Conservation (phyloP, 2,329 filamentous ascomycete species). For the Colletotrichum melonis region DNA sequence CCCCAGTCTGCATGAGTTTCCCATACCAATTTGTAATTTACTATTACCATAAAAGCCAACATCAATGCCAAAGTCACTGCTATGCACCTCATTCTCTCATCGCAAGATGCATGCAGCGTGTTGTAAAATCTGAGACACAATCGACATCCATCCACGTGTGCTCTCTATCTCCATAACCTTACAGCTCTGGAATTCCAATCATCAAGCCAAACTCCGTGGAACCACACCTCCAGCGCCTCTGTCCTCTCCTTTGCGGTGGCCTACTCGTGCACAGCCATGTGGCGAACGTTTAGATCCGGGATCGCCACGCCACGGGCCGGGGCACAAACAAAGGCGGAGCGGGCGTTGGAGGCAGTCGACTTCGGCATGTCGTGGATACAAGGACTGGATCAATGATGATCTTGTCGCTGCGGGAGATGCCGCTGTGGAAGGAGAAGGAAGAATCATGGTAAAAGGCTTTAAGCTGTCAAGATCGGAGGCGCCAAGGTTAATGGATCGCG, state of each 20-base stretch:
- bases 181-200: background rate
- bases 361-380: background rate
- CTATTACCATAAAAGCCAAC: background rate
- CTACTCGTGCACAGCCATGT: background rate
- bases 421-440: background rate
- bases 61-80: background rate
- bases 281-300: background rate
- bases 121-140: background rate
- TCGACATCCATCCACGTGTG: background rate
- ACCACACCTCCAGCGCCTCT: background rate
- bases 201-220: background rate
- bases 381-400: background rate
- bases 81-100: background rate
- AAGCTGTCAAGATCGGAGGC: background rate
- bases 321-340: background rate
- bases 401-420: background rate
- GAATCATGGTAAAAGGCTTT: background rate
- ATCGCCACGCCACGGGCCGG: background rate
- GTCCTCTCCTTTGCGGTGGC: background rate
- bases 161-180: background rate
- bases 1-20: background rate
- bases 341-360: background rate
- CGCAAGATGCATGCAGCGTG: background rate
- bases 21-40: constrained; percentile 2
- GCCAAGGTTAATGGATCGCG: background rate